phyloP scores from a whole-genome alignment of 2,329 filamentous ascomycete genomes.

The Calycina herbarum region DNA sequence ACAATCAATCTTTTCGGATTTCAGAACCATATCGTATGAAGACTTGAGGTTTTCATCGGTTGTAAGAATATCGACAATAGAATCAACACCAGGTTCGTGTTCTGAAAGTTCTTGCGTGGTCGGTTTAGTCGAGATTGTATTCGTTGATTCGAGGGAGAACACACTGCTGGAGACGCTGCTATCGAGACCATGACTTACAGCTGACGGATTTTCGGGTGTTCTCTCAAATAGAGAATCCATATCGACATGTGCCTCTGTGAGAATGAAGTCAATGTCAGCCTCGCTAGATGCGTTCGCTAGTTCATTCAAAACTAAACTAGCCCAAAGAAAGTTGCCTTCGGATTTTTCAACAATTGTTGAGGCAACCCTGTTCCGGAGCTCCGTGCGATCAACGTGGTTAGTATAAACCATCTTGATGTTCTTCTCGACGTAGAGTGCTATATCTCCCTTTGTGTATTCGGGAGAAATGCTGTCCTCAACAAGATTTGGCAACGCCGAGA shows the following conservation, averaged over 20 bases:
- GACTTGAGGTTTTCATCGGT: neutral
- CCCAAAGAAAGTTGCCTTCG: slow-evolving; percentile 8
- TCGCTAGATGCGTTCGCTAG: neutral
- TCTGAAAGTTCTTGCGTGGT: too few relatives aligned
- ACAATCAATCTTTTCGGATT: neutral
- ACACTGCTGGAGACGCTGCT: too few relatives aligned
- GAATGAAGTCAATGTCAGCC: neutral
- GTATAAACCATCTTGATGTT: neutral
- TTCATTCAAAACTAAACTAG: neutral
- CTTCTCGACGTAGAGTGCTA: slow-evolving; percentile 1
- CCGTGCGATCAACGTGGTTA: neutral
- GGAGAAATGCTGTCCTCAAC: neutral
- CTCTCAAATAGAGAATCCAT: slow-evolving; percentile 4
- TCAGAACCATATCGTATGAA: neutral
- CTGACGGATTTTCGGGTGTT: neutral
- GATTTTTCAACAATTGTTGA: slow-evolving; percentile 6
- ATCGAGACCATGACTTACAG: neutral
- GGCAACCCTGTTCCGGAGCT: neutral
- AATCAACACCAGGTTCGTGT: too few relatives aligned
- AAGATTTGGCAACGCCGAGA: neutral
- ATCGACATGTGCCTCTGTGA: neutral
- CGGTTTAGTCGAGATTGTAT: too few relatives aligned
- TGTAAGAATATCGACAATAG: too few relatives aligned
- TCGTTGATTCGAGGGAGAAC: too few relatives aligned
- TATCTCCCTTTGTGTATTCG: slow-evolving; percentile 5